Evolutionary conservation across 768 basidiomycete genomes (phyloP), one percentile per base, ranked within the genome.

Genomic region (Leucocoprinus leucothites): DNA sequence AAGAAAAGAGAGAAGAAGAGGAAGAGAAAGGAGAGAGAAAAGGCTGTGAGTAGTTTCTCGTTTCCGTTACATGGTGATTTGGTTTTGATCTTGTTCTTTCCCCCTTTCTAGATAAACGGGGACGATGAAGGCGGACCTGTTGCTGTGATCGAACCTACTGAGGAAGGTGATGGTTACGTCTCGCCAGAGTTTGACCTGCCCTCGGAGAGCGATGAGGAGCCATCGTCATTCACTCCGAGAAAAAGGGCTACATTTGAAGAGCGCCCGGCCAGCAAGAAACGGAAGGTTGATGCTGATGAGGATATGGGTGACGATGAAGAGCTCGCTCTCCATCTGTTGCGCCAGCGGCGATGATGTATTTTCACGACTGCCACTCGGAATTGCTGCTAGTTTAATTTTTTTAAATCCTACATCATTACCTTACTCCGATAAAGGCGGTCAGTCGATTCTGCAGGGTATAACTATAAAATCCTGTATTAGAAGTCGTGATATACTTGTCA

Each of bases 1-100:
- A 95, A 94, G 80, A 89, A 86, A 72, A 73, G 79, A 59, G 95
- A 97, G 69, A 94, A 91, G 79, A 97, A 96, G 76, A 74, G 91
- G 59, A 96, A 94, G 72, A 75, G 90, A 64, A 96, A 95, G 71
- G 88, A 92, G 53, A 78, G 81, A 35, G 89, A 91, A 64, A 74
- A 70, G 52, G 76, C 69, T 64, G 77, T 70, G 56, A 35, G 73
- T 69, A 51, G 61, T 65, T 55, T 34, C 28, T 58, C 6, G 53
- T 16, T 31, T 63, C 46, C 49, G 31, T 24, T 48, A 48, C 25
- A 22, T 42, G 3, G n/a, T 43, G 18, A 16, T 50, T 24, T 9
- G 59, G 19, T 58, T 38, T n/a, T 34, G 31, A 34, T 59, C 57
- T 53, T 36, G 42, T 56, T 60, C 58, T 56, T 13, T 40, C n/a